Evolutionary conservation across 345 rosid species (phyloP), one percentile per base, ranked within the genome.

Genomic region (thale cress (Arabidopsis thaliana)): DNA sequence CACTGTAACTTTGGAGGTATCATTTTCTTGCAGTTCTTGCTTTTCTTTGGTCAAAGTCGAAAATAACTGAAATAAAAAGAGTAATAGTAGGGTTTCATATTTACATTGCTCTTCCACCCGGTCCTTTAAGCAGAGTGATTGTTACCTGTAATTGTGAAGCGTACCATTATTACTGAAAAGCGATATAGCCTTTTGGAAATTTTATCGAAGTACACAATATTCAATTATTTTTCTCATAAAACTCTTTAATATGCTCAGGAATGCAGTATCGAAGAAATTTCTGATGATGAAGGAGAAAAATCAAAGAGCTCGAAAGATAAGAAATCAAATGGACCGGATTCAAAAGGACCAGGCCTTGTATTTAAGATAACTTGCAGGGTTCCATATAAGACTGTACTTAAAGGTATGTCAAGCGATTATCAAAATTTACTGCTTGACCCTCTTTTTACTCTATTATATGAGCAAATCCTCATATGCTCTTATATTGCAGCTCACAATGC

Each of bases 341-440:
- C 90, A 25, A 89, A 87, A 83, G 87, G 77, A 73, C 78, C 86
- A 32, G 80, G 82, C 83, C 97, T 92, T 68, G 83, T 86, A 37
- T 92, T 95, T 82, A 92, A 92, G 85, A 85, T 92, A 79, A 88
- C 90, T 28, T 87, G 96, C 82, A 90, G 74, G 83, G 96, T 95
- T 78, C 93, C 91, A 11, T 95, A 95, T 79, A 92, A 95, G 82
- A 95, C 98, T 65, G 92, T 91, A 64, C 76, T 91, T 58, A 88
- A 88, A 87, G 92, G 94, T 91, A 73, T 65, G 69, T 23, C 6
- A 13, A 50, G 32, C n/a, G 0, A 33, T 67, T 24, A 52, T 42
- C 37, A 45, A 16, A 25, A 45, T n/a, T 64, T 64, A 25, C 30
- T 56, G 45, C 42, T 62, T 65, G 61, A 40, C 10, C 72, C 16